Base-by-base conservation (phyloP, 2,329 filamentous ascomycete genomes). In the Exophiala lecanii-corni region DNA sequence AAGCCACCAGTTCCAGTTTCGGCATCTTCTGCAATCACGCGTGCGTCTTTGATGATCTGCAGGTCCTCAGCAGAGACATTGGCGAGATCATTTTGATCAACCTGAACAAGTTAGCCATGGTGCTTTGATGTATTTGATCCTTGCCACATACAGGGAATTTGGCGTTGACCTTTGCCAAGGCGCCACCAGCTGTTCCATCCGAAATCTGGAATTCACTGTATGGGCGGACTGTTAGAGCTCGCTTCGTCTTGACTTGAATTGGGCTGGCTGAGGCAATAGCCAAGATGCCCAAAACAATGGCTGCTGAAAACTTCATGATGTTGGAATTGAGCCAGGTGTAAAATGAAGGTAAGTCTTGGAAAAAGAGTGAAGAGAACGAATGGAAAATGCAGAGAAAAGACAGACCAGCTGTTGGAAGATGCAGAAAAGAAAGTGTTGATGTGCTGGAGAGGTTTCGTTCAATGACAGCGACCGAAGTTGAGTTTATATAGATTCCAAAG, bases 131-230 rank as follows among this genome's bases (percentile, higher is more conserved):
- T n/a, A n/a, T n/a, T n/a, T n/a, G n/a, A n/a, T n/a, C n/a, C n/a
- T n/a, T n/a, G n/a, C 55, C 58, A 19, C 63, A 51, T 55, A 74
- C 74, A 0, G 75, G 73, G 55, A 79, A 78, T 50, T 73, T 71
- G 40, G 71, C 68, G 34, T 73, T 63, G 41, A 75, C 75, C 59
- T 78, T 74, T 1, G 62, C 68, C 15, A 77, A 64, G 9, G 74
- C 75, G 34, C 77, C 70, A 39, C 76, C 74, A 16, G 68, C 73
- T 7, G 67, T 61, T 2, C 75, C 75, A 33, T 67, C 68, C 6
- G 42, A 47, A 28, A 53, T 36, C 19, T 49, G 47, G 19, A 53
- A 47, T 4, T 50, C 28, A 26, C 34, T 45, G 26, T 50, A 53
- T 15, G 47, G 19, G 23, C 34, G 25, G 32, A 30, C 35, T 6